phyloP scores from a whole-genome alignment of 1,139 yeast genomes.

The Yamadazyma diddensiae region DNA sequence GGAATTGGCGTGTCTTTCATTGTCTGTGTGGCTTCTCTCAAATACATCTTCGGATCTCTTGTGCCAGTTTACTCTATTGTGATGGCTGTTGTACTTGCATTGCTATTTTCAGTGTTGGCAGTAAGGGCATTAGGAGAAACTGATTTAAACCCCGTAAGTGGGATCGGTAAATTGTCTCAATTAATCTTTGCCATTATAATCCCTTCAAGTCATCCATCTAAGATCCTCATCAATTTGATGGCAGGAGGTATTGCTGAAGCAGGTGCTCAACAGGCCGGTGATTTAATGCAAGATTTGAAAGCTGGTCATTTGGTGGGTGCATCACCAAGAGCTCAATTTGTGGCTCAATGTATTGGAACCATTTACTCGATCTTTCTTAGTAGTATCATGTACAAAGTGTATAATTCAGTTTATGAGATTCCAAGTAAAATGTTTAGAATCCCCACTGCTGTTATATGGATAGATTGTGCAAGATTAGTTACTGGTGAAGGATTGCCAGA shows the following conservation, averaged over 20 bases:
- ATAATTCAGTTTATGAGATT: slow-evolving; percentile 76
- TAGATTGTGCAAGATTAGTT: slow-evolving; percentile 90
- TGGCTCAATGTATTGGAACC: slow-evolving; percentile 88
- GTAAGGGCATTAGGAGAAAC: slow-evolving; percentile 96
- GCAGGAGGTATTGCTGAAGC: slow-evolving; percentile 99
- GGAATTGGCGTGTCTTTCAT: slow-evolving; percentile 69
- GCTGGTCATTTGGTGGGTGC: slow-evolving; percentile 93
- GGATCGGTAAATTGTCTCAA: slow-evolving; percentile 93
- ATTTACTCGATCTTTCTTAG: slow-evolving; percentile 77
- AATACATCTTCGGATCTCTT: slow-evolving; percentile 62
- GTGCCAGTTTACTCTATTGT: slow-evolving; percentile 71
- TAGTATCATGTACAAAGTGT: slow-evolving; percentile 76
- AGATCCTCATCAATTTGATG: slow-evolving; percentile 77
- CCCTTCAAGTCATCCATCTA: slow-evolving; percentile 76
- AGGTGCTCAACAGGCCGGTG: slow-evolving; percentile 99
- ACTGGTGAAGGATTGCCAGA: slow-evolving; percentile 91
- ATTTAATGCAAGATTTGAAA: slow-evolving; percentile 93
- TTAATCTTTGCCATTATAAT: slow-evolving; percentile 77
- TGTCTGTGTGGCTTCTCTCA: slow-evolving; percentile 63
- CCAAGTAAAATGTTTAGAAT: slow-evolving; percentile 80
- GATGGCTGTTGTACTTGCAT: slow-evolving; percentile 69
- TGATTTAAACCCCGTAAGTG: slow-evolving; percentile 94
- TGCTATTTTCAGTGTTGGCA: slow-evolving; percentile 77
- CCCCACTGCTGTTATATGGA: slow-evolving; percentile 96
- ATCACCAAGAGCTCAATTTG: slow-evolving; percentile 86